These are phyloP conservation scores for Sporothrix globosa DNA, from an alignment of 2,329 filamentous ascomycete species.

Conservation along the genomic window DNA sequence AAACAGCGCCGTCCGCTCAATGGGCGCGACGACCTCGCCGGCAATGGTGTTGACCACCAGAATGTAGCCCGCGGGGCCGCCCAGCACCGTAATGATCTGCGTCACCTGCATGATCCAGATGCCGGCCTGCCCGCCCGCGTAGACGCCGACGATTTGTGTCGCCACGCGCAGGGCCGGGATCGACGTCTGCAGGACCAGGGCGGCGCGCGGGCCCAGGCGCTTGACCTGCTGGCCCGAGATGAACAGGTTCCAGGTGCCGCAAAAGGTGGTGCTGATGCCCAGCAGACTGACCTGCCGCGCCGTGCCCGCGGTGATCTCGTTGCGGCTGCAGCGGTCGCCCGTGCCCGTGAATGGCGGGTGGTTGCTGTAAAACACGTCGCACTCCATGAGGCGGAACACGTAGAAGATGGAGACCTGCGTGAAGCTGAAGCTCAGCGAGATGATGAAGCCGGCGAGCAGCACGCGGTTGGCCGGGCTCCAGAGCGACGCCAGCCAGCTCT, in stretches of 20 bases:
- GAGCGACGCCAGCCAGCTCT: conserved; percentile 25
- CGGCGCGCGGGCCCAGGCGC: conserved; percentile 63
- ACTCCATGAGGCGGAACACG: conserved; percentile 73
- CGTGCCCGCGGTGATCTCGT: conserved; percentile 66
- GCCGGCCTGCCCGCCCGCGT: conserved; percentile 62
- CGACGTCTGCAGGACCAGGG: conserved; percentile 65
- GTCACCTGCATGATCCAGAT: conserved; percentile 69
- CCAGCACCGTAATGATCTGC: conserved; percentile 69
- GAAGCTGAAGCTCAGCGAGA: conserved; percentile 56
- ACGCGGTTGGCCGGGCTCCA: conserved; percentile 49
- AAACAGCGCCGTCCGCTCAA: conserved; percentile 64
- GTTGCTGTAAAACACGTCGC: conserved; percentile 67
- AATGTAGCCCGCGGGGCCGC: conserved; percentile 70
- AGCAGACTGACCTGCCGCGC: conserved; percentile 67
- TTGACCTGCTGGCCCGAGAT: conserved; percentile 70
- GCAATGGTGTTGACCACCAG: conserved; percentile 66
- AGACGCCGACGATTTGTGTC: conserved; percentile 67
- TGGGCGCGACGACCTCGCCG: conserved; percentile 64
- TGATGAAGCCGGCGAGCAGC: conserved; percentile 62
- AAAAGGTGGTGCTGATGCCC: conserved; percentile 68
- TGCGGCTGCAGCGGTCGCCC: conserved; percentile 61
- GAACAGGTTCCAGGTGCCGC: conserved; percentile 67
- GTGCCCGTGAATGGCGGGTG: conserved; percentile 55
- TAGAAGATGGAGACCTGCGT: conserved; percentile 58
- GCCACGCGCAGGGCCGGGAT: conserved; percentile 66